Evolutionary conservation across 148 eudicot species (phyloP), one percentile per base, ranked within the genome.

Genomic region (Camellia lanceoleosa): DNA sequence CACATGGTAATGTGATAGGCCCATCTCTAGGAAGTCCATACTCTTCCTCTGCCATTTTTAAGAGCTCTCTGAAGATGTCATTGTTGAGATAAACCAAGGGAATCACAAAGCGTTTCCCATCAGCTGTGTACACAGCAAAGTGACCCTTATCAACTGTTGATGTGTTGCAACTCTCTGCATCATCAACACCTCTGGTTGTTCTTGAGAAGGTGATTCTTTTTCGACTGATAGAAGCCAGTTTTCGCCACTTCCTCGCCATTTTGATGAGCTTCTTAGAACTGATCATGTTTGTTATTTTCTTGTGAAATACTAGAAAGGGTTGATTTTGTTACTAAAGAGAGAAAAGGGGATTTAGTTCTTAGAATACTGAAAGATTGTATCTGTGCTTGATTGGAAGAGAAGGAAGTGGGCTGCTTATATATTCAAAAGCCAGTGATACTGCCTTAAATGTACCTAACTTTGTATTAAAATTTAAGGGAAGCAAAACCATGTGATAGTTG

Each of bases 21-120:
- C 89, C 87, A 42, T 85, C 63, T 38, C 77, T 83, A 23, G 78
- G 75, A 44, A 83, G 60, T 16, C 92, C 90, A 76, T 80, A 87
- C 81, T 86, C 89, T 68, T 89, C 92, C 77, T 84, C 90, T 20
- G 87, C 85, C 82, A 84, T 83, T 62, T 70, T 79, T 18, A 86
- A 70, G 9, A 86, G 81, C 79, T 86, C 84, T 65, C 81, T 83
- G 19, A 88, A 59, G 1, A 86, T 63, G 1, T 74, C 80, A 30
- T 46, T 82, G 30, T 80, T 61, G 5, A 90, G 84, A 79, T 82
- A 86, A 11, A 7, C 76, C 41, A 86, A 38, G 8, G 87, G 90
- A 76, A 85, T 41, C 44, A 67, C 79, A 69, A 78, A 87, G 8
- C 86, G 77, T 38, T 13, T 85, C 41, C 41, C 64, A 59, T 87